Percentiles rank a stretch among this genome's conserved stretches.
These are phyloP conservation scores for Madurella mycetomatis DNA, from an alignment of 2,329 filamentous ascomycete genomes.

Conservation along the genomic window DNA sequence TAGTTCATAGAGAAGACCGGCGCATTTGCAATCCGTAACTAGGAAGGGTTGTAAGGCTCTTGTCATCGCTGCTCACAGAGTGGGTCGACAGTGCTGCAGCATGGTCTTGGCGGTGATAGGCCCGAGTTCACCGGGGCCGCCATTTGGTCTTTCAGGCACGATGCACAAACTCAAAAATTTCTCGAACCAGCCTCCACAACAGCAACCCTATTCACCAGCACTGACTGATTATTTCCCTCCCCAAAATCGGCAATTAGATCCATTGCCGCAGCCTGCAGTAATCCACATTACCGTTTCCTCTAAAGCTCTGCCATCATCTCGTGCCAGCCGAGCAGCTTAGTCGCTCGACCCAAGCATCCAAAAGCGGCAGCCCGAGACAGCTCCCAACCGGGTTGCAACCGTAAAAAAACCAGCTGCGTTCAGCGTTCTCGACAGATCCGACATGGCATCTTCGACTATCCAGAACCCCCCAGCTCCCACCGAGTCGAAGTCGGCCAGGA, in stretches of 20 bases:
- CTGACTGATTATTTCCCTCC: neutral
- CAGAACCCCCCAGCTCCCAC: constrained; percentile 58
- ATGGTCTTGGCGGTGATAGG: too few relatives aligned
- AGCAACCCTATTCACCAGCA: constrained; percentile 6
- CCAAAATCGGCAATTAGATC: constrained; percentile 12
- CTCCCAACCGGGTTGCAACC: neutral
- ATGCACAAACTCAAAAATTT: constrained; percentile 18
- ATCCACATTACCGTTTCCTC: neutral
- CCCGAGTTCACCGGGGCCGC: too few relatives aligned
- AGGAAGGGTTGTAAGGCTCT: too few relatives aligned
- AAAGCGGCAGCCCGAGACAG: constrained; percentile 5
- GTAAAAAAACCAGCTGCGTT: constrained; percentile 1
- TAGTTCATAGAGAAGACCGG: too few relatives aligned
- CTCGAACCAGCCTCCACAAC: constrained; percentile 6
- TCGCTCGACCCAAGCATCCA: neutral
- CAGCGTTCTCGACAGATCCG: constrained; percentile 12
- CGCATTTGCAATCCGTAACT: too few relatives aligned
- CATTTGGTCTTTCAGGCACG: neutral
- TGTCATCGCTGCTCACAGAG: too few relatives aligned
- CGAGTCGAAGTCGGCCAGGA: constrained; percentile 63
- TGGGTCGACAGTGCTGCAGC: too few relatives aligned
- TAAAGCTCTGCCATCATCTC: neutral
- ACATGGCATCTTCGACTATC: constrained; percentile 61
- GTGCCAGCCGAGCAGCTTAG: neutral
- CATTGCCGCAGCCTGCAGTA: neutral